A percentile compares a stretch with the other conserved stretches of the same genome.
Evolutionary conservation across 768 basidiomycete genomes (phyloP).

Genomic region (Punctularia strigosozonata): DNA sequence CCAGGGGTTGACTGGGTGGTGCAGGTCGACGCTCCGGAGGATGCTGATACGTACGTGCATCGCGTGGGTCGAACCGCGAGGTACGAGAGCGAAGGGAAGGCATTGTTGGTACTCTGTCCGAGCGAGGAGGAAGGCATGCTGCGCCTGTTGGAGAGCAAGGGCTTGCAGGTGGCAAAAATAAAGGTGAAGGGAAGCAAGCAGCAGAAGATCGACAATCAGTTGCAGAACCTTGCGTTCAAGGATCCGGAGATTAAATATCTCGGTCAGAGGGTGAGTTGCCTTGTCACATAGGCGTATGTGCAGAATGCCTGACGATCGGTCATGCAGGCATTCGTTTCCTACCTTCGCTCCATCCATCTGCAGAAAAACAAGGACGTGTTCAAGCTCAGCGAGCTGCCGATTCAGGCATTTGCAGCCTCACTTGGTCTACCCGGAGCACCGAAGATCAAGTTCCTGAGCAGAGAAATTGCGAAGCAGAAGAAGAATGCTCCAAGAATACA

Average conservation of each 20-base stretch:
- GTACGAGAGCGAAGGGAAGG: slow-evolving; percentile 85
- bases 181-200: slow-evolving; percentile 86
- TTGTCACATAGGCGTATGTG: not conserved
- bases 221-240: slow-evolving; percentile 89
- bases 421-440: slow-evolving; percentile 91
- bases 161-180: slow-evolving; percentile 62
- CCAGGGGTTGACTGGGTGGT: slow-evolving; percentile 95
- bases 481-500: slow-evolving; percentile 60
- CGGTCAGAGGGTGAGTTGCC: slow-evolving; percentile 66
- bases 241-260: slow-evolving; percentile 97
- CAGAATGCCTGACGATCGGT: slow-evolving; percentile 1
- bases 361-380: slow-evolving; percentile 94
- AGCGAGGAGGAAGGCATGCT: slow-evolving; percentile 92
- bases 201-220: slow-evolving; percentile 70
- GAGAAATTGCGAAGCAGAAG: slow-evolving; percentile 56
- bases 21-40: slow-evolving; percentile 93
- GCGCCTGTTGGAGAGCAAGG: slow-evolving; percentile 56
- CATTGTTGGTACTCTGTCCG: slow-evolving; percentile 70
- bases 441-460: slow-evolving; percentile 79
- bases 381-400: slow-evolving; percentile 71
- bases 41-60: slow-evolving; percentile 96
- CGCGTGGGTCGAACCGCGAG: slow-evolving; percentile 92
- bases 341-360: slow-evolving; percentile 82
- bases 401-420: slow-evolving; percentile 76
- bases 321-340: slow-evolving; percentile 85